phyloP scores from a whole-genome alignment of 768 basidiomycete genomes.

The Xerocomus spinulosus region DNA sequence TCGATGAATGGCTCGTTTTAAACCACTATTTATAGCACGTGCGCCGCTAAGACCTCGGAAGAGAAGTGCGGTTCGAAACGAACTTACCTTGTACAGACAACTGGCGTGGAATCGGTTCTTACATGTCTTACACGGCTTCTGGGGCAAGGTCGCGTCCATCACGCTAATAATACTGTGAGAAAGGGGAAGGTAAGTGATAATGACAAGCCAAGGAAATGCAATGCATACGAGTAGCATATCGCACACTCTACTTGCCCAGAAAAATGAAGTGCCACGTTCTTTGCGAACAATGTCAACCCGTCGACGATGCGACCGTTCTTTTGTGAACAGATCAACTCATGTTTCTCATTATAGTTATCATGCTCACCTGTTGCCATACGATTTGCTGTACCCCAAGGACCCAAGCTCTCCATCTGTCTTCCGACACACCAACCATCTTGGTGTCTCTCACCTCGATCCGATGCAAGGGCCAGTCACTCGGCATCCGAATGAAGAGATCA shows the following conservation, averaged over 20 bases:
- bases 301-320: conserved; percentile 91
- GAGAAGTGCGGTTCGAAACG: not conserved
- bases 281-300: conserved; percentile 85
- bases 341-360: conserved; percentile 3
- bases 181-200: not conserved
- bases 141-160: conserved; percentile 81
- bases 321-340: not conserved
- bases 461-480: conserved; percentile 86
- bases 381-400: conserved; percentile 87
- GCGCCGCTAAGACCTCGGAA: not conserved
- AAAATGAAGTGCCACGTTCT: conserved; percentile 89
- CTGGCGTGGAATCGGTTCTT: conserved; percentile 91
- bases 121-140: conserved; percentile 90
- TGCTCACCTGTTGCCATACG: conserved; percentile 75
- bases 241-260: conserved; percentile 96
- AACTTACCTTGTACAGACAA: conserved; percentile 80
- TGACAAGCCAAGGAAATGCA: not conserved
- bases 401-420: conserved; percentile 92
- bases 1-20: conserved; percentile 82
- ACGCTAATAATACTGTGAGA: conserved; percentile 77
- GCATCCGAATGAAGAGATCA: conserved; percentile 83
- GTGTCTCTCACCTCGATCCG: conserved; percentile 84
- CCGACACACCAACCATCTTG: conserved; percentile 81
- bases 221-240: conserved; percentile 84
- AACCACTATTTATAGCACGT: conserved; percentile 63